phyloP scores from a whole-genome alignment of 2,329 filamentous ascomycete genomes.

The Tolypocladium sp. region DNA sequence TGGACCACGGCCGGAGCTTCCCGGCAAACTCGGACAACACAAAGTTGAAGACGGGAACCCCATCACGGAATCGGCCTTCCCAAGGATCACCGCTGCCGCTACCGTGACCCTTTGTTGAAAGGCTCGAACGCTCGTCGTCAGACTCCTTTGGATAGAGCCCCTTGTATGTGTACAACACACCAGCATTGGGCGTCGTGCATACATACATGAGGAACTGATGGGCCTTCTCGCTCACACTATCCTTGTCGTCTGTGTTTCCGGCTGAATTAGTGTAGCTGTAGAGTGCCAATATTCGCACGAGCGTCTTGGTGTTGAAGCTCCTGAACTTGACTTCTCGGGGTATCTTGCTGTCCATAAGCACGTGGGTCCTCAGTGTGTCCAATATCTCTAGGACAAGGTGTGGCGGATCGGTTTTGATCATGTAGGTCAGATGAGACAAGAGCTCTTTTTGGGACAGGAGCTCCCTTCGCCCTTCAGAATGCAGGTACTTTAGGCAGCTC shows the following conservation, averaged over 20 bases:
- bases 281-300: conserved; percentile 63
- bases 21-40: conserved; percentile 71
- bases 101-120: conserved; percentile 14
- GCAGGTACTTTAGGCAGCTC: conserved; percentile 68
- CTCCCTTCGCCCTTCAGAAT: conserved; percentile 69
- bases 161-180: conserved; percentile 64
- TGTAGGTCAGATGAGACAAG: conserved; percentile 70
- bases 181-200: conserved; percentile 65
- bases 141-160: conserved; percentile 79
- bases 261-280: conserved; percentile 50
- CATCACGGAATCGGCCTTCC: conserved; percentile 56
- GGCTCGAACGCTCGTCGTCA: conserved; percentile 31
- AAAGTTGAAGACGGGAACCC: conserved; percentile 69
- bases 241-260: conserved; percentile 29
- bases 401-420: conserved; percentile 69
- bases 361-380: conserved; percentile 55
- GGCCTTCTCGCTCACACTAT: conserved; percentile 54
- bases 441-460: conserved; percentile 74
- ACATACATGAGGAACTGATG: conserved; percentile 68
- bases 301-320: conserved; percentile 64
- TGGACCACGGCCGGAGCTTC: conserved; percentile 74
- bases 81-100: conserved; percentile 47
- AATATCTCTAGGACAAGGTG: conserved; percentile 69
- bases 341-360: conserved; percentile 68
- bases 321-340: conserved; percentile 65